Evolutionary conservation across 1,139 yeast species (phyloP), one percentile per base, ranked within the genome.

Genomic region (Saccharomyces pastorianus): DNA sequence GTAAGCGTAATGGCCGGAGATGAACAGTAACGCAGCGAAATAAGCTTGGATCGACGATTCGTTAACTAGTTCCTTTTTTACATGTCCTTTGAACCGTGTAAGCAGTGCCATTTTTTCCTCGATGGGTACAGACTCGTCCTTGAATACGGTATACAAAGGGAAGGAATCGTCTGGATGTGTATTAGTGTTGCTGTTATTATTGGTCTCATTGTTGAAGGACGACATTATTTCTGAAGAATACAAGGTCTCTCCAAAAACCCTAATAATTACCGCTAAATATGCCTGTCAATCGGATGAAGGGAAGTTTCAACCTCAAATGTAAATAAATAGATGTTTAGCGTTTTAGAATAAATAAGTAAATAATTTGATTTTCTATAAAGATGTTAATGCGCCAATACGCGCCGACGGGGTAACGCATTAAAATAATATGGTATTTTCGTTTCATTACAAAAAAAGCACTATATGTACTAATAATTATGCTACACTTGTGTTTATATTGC

Each of bases 31-130:
- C 0, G 87, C 78, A 53, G 81, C 82, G 58, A 85, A 78, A 68
- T 85, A 85, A 46, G 73, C 66, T 11, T 79, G 80, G 2, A 82
- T 84, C 48, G 76, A 74, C 1, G 71, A 58, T 20, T 83, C 68
- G 57, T 84, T 81, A 13, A 87, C 84, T 53, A 78, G 73, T 55
- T 83, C 87, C 55, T 83, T 75, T 65, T 88, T 88, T 46, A 87
- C 85, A 62, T 82, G 86, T 0, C 86, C 79, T 62, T 87, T 87
- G 59, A 86, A 76, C 26, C 74, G 76, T 8, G 75, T 71, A 2
- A 86, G 71, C 11, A 74, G 65, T 5, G 68, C 66, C n/a, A 75
- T 61, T 61, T 80, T 80, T 47, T 64, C 66, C 11, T 66, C 69
- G 8, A 57, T 51, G 6, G 62, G 41, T 11, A 55, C 48, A 6